Evolutionary conservation across 2,329 filamentous ascomycete genomes (phyloP).

Genomic region (Torrubiellomyces zombiae): DNA sequence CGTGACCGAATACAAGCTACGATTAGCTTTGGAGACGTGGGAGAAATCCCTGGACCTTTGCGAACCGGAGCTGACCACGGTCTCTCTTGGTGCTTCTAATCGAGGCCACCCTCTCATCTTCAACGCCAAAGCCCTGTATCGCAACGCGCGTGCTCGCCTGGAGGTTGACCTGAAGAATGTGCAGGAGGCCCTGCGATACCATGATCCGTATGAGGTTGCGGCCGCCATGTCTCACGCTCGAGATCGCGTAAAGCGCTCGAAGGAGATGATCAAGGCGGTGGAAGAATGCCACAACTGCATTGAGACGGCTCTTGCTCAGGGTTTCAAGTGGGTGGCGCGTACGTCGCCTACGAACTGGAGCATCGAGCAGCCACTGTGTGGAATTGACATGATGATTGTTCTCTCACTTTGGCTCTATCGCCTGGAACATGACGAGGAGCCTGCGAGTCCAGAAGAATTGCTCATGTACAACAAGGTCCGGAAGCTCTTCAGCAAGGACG

Average conservation of each 20-base stretch:
- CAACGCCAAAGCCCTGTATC: slow-evolving; percentile 94
- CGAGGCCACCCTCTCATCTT: slow-evolving; percentile 93
- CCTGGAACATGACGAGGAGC: slow-evolving; percentile 96
- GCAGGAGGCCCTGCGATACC: slow-evolving; percentile 90
- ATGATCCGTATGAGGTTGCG: slow-evolving; percentile 92
- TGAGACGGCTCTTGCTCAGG: slow-evolving; percentile 84
- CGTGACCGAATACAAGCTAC: slow-evolving; percentile 94
- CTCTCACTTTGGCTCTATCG: slow-evolving; percentile 96
- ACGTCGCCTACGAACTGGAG: slow-evolving; percentile 98
- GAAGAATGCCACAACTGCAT: slow-evolving; percentile 97
- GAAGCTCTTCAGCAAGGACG: slow-evolving; percentile 78
- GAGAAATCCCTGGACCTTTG: slow-evolving; percentile 89
- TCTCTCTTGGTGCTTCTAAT: slow-evolving; percentile 84
- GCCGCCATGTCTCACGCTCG: slow-evolving; percentile 90
- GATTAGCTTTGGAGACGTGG: slow-evolving; percentile 94
- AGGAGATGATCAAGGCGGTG: slow-evolving; percentile 97
- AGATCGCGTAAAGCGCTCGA: slow-evolving; percentile 83
- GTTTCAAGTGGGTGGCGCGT: slow-evolving; percentile 93
- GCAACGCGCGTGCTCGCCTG: slow-evolving; percentile 79
- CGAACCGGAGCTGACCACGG: slow-evolving; percentile 75
- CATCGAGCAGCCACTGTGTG: slow-evolving; percentile 91
- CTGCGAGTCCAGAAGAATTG: slow-evolving; percentile 66
- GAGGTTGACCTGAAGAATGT: slow-evolving; percentile 93
- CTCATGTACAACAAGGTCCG: slow-evolving; percentile 88
- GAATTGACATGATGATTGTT: slow-evolving; percentile 94